phyloP scores from a whole-genome alignment of 495 filamentous ascomycete genomes.

The Penicillium alfredii region DNA sequence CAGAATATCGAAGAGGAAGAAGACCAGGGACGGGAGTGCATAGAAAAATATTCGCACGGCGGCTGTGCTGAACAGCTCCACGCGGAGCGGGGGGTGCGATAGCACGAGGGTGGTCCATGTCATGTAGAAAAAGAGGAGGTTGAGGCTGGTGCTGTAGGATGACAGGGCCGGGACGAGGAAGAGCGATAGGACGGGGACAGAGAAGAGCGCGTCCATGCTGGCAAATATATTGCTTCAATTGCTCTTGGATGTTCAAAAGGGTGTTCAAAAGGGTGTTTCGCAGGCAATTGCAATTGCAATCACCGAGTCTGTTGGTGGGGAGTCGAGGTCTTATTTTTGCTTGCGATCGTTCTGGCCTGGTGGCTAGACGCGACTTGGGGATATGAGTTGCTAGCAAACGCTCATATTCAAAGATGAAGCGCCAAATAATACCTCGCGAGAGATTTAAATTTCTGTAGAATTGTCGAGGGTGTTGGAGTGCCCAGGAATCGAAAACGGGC shows the following conservation, averaged over 20 bases:
- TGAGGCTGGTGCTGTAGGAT: slow-evolving; percentile 71
- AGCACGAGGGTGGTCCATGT: slow-evolving; percentile 83
- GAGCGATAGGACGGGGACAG: slow-evolving; percentile 63
- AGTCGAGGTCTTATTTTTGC: neutral
- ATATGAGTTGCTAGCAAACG: neutral
- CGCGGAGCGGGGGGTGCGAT: slow-evolving; percentile 64
- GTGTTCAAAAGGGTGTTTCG: too few relatives aligned
- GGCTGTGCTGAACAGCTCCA: slow-evolving; percentile 68
- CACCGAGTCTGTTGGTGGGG: neutral
- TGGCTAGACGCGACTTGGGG: too few relatives aligned
- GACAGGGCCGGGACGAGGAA: slow-evolving; percentile 51
- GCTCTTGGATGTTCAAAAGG: neutral
- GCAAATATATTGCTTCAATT: neutral
- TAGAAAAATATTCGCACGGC: slow-evolving; percentile 66
- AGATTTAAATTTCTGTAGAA: too few relatives aligned
- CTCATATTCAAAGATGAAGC: too few relatives aligned
- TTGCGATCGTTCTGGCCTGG: too few relatives aligned
- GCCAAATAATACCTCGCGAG: too few relatives aligned
- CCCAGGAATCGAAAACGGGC: slow-evolving; percentile 5
- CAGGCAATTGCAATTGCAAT: slow-evolving; percentile 1
- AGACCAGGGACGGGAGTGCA: slow-evolving; percentile 64
- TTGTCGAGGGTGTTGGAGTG: too few relatives aligned
- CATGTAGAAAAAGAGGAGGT: slow-evolving; percentile 82
- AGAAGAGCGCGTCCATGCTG: slow-evolving; percentile 57
- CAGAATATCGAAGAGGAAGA: slow-evolving; percentile 66